These are phyloP conservation scores for Sonneratia alba DNA, from an alignment of 345 rosid species.

Conservation along the genomic window DNA sequence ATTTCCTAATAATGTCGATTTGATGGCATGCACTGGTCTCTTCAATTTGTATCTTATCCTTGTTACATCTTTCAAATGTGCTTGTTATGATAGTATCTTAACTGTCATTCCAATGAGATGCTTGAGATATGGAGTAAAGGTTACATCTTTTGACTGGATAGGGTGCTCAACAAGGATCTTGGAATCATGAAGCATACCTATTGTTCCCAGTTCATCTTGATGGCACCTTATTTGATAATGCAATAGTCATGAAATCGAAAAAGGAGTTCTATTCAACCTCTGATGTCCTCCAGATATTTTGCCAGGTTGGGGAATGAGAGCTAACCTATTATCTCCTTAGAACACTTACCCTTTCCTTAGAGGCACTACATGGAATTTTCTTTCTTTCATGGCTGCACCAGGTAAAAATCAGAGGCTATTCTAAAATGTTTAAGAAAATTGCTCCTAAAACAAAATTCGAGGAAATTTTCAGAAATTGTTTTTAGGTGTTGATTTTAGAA, in stretches of 20 bases:
- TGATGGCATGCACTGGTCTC: not conserved
- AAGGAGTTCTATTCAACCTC: constrained; percentile 75
- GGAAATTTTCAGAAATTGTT: too few relatives aligned
- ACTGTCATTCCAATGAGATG: not conserved
- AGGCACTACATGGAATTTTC: not conserved
- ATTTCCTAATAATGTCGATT: not conserved
- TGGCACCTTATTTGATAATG: constrained; percentile 87
- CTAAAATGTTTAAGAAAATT: not conserved
- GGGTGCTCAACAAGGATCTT: constrained; percentile 68
- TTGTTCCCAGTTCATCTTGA: constrained; percentile 95
- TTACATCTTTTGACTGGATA: constrained; percentile 19
- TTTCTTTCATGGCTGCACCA: not conserved
- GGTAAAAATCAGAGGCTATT: too few relatives aligned
- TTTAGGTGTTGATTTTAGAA: too few relatives aligned
- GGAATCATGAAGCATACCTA: constrained; percentile 93
- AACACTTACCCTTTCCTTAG: not conserved
- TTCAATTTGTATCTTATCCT: not conserved
- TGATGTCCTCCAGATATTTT: constrained; percentile 85
- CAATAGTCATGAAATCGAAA: constrained; percentile 62
- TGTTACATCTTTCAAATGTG: not conserved
- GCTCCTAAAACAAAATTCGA: too few relatives aligned
- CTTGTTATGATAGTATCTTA: not conserved
- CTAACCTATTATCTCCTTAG: not conserved
- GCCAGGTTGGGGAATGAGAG: constrained; percentile 45
- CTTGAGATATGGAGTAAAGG: not conserved